phyloP scores from a whole-genome alignment of 495 filamentous ascomycete species.

The Penicillium paradoxum region DNA sequence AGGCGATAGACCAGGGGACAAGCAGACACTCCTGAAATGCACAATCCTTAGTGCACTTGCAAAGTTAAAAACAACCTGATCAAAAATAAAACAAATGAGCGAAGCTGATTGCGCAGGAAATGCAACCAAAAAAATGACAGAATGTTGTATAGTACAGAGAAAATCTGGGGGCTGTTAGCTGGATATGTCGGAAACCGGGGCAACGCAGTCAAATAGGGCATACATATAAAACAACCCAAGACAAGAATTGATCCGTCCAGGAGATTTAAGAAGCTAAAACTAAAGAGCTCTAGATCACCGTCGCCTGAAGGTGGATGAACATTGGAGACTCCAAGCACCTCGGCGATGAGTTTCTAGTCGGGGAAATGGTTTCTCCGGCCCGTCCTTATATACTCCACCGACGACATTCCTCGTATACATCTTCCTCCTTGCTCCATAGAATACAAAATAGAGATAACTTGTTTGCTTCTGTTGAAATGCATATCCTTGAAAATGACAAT shows the following conservation, averaged over 20 bases:
- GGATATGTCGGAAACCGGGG: not conserved
- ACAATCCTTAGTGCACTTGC: not conserved
- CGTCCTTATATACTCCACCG: not conserved
- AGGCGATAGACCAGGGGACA: not conserved
- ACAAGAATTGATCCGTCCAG: not conserved
- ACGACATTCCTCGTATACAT: not conserved
- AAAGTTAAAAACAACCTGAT: not conserved
- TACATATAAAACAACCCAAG: not conserved
- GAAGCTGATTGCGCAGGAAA: not conserved
- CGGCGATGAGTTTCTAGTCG: conserved; percentile 6
- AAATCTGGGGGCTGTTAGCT: conserved; percentile 5
- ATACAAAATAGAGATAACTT: not conserved
- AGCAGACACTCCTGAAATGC: not conserved
- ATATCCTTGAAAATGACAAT: not conserved
- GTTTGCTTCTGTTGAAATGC: not conserved
- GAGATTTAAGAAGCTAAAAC: not conserved
- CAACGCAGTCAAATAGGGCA: not conserved
- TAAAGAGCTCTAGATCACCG: not conserved
- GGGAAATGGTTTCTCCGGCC: conserved; percentile 2
- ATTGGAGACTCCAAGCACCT: not conserved
- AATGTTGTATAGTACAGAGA: conserved; percentile 6
- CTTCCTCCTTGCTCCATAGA: not conserved
- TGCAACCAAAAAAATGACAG: not conserved
- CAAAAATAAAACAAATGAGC: not conserved
- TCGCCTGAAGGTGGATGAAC: conserved; percentile 1